phyloP scores from a whole-genome alignment of 2,329 filamentous ascomycete genomes.

The Ophiosphaerella narmari region DNA sequence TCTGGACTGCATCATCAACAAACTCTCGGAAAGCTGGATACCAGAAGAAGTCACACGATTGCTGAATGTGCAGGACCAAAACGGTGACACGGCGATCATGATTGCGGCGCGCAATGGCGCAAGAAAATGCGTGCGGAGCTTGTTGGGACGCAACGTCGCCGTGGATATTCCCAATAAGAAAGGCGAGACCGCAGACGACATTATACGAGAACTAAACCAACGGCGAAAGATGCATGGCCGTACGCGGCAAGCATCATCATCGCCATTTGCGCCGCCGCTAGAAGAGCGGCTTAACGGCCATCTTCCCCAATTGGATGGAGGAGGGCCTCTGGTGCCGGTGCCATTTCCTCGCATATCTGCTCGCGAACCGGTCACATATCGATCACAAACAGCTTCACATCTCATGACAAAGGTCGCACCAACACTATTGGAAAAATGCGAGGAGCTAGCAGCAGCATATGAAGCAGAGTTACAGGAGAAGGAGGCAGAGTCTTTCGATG shows the following conservation, averaged over 20 bases:
- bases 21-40: slow-evolving; percentile 76
- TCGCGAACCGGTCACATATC: slow-evolving; percentile 41
- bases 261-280: slow-evolving; percentile 53
- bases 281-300: slow-evolving; percentile 40
- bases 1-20: slow-evolving; percentile 86
- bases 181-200: slow-evolving; percentile 80
- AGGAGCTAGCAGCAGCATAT: slow-evolving; percentile 57
- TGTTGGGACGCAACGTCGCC: slow-evolving; percentile 76
- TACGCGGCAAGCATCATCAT: slow-evolving; percentile 76
- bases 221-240: slow-evolving; percentile 62
- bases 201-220: slow-evolving; percentile 76
- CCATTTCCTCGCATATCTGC: slow-evolving; percentile 28
- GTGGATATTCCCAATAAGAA: slow-evolving; percentile 82
- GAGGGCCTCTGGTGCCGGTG: slow-evolving; percentile 28
- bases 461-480: slow-evolving; percentile 78
- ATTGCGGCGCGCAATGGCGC: slow-evolving; percentile 86
- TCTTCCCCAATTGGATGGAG: slow-evolving; percentile 23
- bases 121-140: slow-evolving; percentile 71
- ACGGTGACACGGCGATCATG: slow-evolving; percentile 89
- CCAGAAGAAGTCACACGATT: slow-evolving; percentile 77
- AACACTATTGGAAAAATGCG: slow-evolving; percentile 55
- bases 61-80: slow-evolving; percentile 79
- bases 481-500: slow-evolving; percentile 57
- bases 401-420: slow-evolving; percentile 67
- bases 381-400: slow-evolving; percentile 57